Evolutionary conservation across 768 basidiomycete species (phyloP).

Genomic region (Tricholomella constricta): DNA sequence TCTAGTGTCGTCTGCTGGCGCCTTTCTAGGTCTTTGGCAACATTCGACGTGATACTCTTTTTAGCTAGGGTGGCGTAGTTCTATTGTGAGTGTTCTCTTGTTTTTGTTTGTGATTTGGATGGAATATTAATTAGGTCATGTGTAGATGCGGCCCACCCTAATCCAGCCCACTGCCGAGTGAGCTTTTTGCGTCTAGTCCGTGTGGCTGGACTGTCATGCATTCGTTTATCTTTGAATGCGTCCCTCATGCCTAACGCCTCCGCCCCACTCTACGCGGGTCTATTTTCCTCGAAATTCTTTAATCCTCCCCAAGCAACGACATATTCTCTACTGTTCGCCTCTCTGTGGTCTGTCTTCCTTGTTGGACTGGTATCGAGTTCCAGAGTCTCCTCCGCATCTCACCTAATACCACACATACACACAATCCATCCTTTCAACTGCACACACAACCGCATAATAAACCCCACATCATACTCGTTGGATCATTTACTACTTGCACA

Average conservation of each 20-base stretch:
- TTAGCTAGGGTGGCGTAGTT: background rate
- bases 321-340: background rate
- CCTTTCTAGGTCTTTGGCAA: slow-evolving; percentile 64
- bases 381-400: background rate
- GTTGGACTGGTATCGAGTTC: background rate
- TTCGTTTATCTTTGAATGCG: background rate
- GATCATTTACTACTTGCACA: slow-evolving; percentile 3
- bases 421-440: background rate
- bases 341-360: background rate
- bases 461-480: background rate
- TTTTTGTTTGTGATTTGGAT: background rate
- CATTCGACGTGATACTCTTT: background rate
- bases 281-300: background rate
- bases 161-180: background rate
- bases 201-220: background rate
- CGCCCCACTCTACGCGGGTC: too few relatives aligned
- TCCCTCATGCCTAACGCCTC: background rate
- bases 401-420: slow-evolving; percentile 1
- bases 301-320: background rate
- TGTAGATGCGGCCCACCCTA: background rate
- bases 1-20: slow-evolving; percentile 79
- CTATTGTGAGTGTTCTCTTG: slow-evolving; percentile 6
- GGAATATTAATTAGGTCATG: background rate
- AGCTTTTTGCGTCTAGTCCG: background rate
- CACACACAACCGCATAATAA: background rate